Percentiles rank a stretch among this genome's conserved stretches.
Conservation (phyloP, 768 basidiomycete genomes). For the Udeniomyces megalosporus region DNA sequence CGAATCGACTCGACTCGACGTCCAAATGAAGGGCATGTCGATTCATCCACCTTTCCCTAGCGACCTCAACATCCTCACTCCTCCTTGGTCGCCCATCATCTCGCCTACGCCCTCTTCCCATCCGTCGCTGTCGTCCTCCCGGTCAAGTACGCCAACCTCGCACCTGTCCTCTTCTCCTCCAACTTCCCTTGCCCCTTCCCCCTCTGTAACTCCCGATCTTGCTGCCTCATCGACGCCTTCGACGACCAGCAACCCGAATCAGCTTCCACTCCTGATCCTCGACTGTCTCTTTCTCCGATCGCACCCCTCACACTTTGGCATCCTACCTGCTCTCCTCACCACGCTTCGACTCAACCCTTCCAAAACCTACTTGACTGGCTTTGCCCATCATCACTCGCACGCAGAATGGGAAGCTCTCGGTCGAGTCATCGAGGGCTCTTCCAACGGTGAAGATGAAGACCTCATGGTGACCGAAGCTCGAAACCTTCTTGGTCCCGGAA, state of each 20-base stretch:
- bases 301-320: constrained; percentile 66
- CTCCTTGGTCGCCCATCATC: constrained; percentile 29
- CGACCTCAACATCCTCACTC: constrained; percentile 25
- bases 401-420: constrained; percentile 57
- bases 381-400: constrained; percentile 60
- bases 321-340: constrained; percentile 44
- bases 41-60: constrained; percentile 45
- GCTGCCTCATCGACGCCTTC: constrained; percentile 19
- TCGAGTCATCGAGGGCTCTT: constrained; percentile 32
- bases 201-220: constrained; percentile 15
- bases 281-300: constrained; percentile 50
- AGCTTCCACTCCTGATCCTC: constrained; percentile 46
- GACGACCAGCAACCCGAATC: not conserved
- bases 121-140: not conserved
- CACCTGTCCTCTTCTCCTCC: too few species aligned
- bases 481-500: constrained; percentile 36
- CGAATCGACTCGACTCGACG: too few species aligned
- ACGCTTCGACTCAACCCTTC: constrained; percentile 44
- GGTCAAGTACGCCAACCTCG: not conserved
- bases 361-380: constrained; percentile 57
- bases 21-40: too few species aligned
- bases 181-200: constrained; percentile 25
- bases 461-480: constrained; percentile 33
- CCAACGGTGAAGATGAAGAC: constrained; percentile 31
- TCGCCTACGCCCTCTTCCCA: not conserved